Evolutionary conservation across 805 yeast species (phyloP), one percentile per base, ranked within the genome.

Genomic region (Cyberlindnera sargentensis): DNA sequence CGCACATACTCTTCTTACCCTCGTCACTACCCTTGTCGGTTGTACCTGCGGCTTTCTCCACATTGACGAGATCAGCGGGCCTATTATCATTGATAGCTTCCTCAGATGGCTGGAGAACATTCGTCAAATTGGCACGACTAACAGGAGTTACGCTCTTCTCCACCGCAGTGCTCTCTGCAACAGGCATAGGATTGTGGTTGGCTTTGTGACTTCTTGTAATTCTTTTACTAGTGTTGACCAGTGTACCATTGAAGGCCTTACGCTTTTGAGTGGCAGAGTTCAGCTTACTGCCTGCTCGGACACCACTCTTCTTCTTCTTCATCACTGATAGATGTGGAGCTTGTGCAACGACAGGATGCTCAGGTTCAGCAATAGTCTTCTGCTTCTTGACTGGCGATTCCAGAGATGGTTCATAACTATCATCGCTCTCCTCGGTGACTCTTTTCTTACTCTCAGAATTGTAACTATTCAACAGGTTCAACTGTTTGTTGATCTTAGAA

Each of bases 131-230:
- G 8, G 30, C 8, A 6, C 30, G 15, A 8, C 27, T 28, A 9
- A 10, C 30, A n/a, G 2, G 30, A 28, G 9, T 9, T 7, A 28
- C 30, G 9, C 30, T 8, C 8, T 38, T 31, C 31, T 33, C 41
- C 37, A 33, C 28, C 3, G 26, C 33, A 5, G 41, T 39, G 23
- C 41, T 39, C 36, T 39, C 41, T 9, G 41, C 41, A 38, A 38
- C 35, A 31, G 41, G 41, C 2, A 31, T 23, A n/a, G 11, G 5
- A 8, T n/a, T 33, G 20, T 33, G 11, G 11, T 20, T 10, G 5
- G 24, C 25, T 9, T 33, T 33, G 20, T 15, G 20, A 15, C 20
- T 15, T 15, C 20, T 15, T 15, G 20, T 15, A 15, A 15, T 15
- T 15, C 20, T 15, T 15, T 15, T 15, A 15, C 2, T 15, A 15